phyloP scores from a whole-genome alignment of 306 rosid genomes.

The Clitoria ternatea region DNA sequence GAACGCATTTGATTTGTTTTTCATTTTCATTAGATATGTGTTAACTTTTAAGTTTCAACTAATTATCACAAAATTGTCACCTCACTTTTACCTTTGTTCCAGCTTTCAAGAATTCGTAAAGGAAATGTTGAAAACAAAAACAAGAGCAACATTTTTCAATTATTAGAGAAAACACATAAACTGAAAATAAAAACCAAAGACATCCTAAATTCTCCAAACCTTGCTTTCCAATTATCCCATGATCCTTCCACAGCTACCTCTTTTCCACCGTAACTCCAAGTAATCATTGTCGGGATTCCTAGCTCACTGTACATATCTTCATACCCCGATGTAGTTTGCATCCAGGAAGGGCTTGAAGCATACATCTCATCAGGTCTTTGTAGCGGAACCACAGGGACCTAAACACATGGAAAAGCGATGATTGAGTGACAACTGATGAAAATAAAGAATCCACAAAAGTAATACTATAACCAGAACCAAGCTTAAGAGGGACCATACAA shows the following conservation, averaged over 20 bases:
- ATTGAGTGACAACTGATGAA: conserved; percentile 9
- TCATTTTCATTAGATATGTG: neutral
- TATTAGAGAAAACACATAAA: neutral
- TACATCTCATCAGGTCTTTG: conserved; percentile 90
- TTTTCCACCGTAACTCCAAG: conserved; percentile 87
- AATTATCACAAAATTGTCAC: neutral
- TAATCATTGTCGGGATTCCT: conserved; percentile 95
- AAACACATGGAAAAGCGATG: conserved; percentile 11
- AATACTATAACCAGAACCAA: neutral
- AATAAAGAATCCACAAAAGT: conserved; percentile 1
- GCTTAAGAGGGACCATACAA: neutral
- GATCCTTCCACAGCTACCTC: conserved; percentile 94
- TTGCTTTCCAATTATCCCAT: conserved; percentile 94
- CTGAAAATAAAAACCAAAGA: neutral
- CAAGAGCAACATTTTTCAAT: neutral
- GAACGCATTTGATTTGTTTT: neutral
- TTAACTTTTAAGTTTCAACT: no score
- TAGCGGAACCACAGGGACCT: conserved; percentile 81
- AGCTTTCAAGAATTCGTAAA: neutral
- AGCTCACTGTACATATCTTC: conserved; percentile 68
- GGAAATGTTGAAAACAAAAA: neutral
- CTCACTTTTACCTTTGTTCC: neutral
- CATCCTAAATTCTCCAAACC: conserved; percentile 38
- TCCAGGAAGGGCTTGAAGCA: conserved; percentile 63
- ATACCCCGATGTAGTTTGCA: conserved; percentile 52